Base-by-base conservation (phyloP, 2,329 filamentous ascomycete genomes). In the Cadophora sp. region DNA sequence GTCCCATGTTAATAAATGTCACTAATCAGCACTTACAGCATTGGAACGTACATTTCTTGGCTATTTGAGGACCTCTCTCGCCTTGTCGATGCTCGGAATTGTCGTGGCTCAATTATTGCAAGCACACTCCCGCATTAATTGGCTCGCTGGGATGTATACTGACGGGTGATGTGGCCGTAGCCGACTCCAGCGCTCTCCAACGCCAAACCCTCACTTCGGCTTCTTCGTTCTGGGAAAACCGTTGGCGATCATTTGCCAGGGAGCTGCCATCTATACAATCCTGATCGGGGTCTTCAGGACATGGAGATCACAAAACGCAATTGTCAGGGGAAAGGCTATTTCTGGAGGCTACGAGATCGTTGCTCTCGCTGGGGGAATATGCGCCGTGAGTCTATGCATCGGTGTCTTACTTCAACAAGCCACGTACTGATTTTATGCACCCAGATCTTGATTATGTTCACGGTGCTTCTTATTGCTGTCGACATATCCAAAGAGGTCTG, bases 11-110 rank as follows among this genome's bases (percentile, higher is more conserved):
- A 40, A 48, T 59, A 50, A 48, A 63, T n/a, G 14, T 61, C 48
- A 65, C 67, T 72, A 62, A 71, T 67, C 37, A 51, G 27, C 46
- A 46, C 50, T 14, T 26, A 48, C 73, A 93, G 91, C 91, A 46
- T 85, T 93, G 65, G 91, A 94, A 79, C 83, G 91, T 66, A 94
- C 91, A 22, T 94, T 90, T 76, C 85, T 94, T 22, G 89, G 85
- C 34, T 93, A 93, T 77, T 83, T 93, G 34, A 86, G 91, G 24
- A 93, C 91, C 1, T 92, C 89, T 0, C 79, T 91, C 46, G 83
- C 86, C n/a, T 82, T 93, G 48, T 88, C 90, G 16, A 89, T 92
- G 80, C 80, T 89, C 24, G 90, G 90, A 22, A 86, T 91, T 2
- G 73, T 87, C 3, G 84, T 91, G 31, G 87, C 90, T 0, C 91